These are phyloP conservation scores for Hypoxylon lienhwacheense DNA, from an alignment of 495 filamentous ascomycete genomes.

Conservation along the genomic window DNA sequence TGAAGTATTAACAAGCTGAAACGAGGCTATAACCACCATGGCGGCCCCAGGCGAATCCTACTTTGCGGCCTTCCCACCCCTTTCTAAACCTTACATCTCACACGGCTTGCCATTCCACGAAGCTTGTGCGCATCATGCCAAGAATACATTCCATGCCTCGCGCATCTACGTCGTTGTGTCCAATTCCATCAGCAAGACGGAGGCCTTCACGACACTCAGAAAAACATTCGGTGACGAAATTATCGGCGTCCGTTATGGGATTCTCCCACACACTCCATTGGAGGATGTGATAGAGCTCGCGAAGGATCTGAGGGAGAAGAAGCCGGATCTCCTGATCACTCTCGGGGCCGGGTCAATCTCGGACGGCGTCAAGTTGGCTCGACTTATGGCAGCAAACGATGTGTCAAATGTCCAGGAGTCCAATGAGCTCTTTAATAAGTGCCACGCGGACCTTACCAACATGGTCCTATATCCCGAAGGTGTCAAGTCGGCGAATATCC, in stretches of 20 bases:
- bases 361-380: slow-evolving; percentile 62
- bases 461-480: background rate
- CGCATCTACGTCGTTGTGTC: slow-evolving; percentile 64
- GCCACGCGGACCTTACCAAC: slow-evolving; percentile 15
- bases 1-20: slow-evolving; percentile 6
- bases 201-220: slow-evolving; percentile 50
- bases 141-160: slow-evolving; percentile 54
- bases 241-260: slow-evolving; percentile 58
- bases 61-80: slow-evolving; percentile 7
- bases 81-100: slow-evolving; percentile 41
- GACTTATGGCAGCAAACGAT: slow-evolving; percentile 51
- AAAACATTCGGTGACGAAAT: slow-evolving; percentile 51
- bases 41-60: slow-evolving; percentile 26
- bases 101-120: slow-evolving; percentile 56
- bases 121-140: slow-evolving; percentile 53
- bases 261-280: slow-evolving; percentile 62
- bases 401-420: slow-evolving; percentile 49
- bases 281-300: slow-evolving; percentile 61
- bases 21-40: slow-evolving; percentile 21
- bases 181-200: slow-evolving; percentile 58
- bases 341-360: slow-evolving; percentile 64
- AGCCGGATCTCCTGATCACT: slow-evolving; percentile 61
- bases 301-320: slow-evolving; percentile 48
- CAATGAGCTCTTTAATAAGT: slow-evolving; percentile 45
- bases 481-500: slow-evolving; percentile 45